phyloP scores from a whole-genome alignment of 495 filamentous ascomycete genomes.

The Aspergillus saccharolyticus region DNA sequence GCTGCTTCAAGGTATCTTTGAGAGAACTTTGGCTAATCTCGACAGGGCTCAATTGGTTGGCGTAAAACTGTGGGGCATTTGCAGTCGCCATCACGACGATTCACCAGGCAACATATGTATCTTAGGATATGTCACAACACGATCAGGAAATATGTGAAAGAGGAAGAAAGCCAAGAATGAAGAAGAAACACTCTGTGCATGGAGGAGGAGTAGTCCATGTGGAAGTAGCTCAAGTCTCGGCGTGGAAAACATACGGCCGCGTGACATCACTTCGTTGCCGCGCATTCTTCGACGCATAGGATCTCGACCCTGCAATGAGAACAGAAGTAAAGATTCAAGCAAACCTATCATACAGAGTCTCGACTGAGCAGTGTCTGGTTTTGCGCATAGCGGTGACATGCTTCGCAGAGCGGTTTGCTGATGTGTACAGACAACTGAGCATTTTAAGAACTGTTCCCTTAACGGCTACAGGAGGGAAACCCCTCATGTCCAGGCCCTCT shows the following conservation, averaged over 20 bases:
- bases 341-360: no score
- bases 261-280: neutral
- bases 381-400: no score
- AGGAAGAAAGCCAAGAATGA: neutral
- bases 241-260: neutral
- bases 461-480: no score
- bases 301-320: neutral
- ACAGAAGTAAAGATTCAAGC: neutral
- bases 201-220: neutral
- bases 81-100: neutral
- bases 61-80: slow-evolving; percentile 18
- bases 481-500: no score
- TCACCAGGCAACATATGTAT: neutral
- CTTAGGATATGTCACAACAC: neutral
- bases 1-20: slow-evolving; percentile 19
- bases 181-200: neutral
- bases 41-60: slow-evolving; percentile 16
- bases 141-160: neutral
- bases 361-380: no score
- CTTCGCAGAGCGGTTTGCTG: no score
- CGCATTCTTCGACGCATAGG: neutral
- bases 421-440: no score
- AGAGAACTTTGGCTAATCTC: slow-evolving; percentile 10
- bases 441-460: no score
- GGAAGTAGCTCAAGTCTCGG: neutral